A percentile compares a stretch with the other conserved stretches of the same genome.
Evolutionary conservation across 345 rosid species (phyloP).

Genomic region (Chamaenerion angustifolium): DNA sequence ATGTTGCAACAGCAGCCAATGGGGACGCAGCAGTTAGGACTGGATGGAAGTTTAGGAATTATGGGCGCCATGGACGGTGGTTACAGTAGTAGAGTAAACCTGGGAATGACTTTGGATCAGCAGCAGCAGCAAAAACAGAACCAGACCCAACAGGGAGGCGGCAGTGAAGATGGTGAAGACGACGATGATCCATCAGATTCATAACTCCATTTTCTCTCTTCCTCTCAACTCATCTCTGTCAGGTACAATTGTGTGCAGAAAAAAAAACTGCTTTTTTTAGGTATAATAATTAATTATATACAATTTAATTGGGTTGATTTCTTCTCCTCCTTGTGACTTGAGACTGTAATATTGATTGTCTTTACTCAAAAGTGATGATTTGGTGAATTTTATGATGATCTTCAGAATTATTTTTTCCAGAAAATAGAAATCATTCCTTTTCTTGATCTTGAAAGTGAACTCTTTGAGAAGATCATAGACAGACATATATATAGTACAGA

Average conservation of each 20-base stretch:
- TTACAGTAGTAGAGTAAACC: conserved; percentile 20
- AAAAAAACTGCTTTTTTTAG: background rate
- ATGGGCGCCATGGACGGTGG: conserved; percentile 20
- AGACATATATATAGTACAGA: no score
- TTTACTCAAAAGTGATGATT: no score
- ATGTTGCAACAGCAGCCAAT: conserved; percentile 44
- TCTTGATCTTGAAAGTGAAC: no score
- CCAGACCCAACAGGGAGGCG: conserved; percentile 18
- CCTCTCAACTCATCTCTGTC: background rate
- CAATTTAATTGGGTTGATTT: no score
- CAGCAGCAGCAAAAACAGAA: conserved; percentile 27
- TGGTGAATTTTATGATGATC: no score
- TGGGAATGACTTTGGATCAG: conserved; percentile 52
- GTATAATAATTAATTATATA: no score
- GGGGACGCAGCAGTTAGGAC: conserved; percentile 55
- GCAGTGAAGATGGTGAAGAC: conserved; percentile 6
- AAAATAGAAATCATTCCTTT: no score
- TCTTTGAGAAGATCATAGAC: no score
- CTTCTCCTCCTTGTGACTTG: no score
- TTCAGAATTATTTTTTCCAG: no score
- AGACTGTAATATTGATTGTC: no score
- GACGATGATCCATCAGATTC: conserved; percentile 7
- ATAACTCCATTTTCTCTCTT: conserved; percentile 1
- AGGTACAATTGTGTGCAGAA: background rate
- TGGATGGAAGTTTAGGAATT: conserved; percentile 39